Evolutionary conservation across 768 basidiomycete genomes (phyloP), one percentile per base, ranked within the genome.

Genomic region (Suillus placidus): DNA sequence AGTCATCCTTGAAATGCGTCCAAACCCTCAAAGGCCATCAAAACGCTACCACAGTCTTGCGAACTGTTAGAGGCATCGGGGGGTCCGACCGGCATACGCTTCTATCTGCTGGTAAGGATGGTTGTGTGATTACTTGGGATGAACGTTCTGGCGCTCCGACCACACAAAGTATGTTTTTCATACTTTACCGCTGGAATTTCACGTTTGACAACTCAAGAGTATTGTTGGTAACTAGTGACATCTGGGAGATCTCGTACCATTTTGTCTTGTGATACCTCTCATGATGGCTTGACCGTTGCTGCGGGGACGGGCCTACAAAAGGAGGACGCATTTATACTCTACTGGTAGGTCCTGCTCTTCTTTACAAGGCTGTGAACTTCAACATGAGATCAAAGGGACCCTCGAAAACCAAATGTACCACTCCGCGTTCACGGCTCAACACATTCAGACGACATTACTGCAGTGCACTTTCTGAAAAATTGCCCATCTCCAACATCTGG

Each of bases 391-490:
- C 55, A 32, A 71, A 95, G 94, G 93, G 95, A 98, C 75, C 90
- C 90, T 23, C 87, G 95, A n/a, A 86, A 88, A 62, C 87, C 94
- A 12, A 82, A 80, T 2, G 82, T 84, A 1, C 91, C 90, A 5
- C 73, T 94, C 2, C 87, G 92, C 38, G 82, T 80, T n/a, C 95
- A 97, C 76, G 80, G 86, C 4, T 93, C 91, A 3, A 94, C 94
- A 0, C 95, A 98, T 72, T 96, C 95, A 3, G 95, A 98, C 76
- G 95, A 98, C 72, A 87, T 98, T 64, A 97, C 95, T 0, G 82
- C 86, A 6, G 76, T 97, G 0, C 84, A 85, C 62, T 92, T 92
- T 64, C 58, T 63, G 47, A 72, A 71, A 30, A 58, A 47, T 34
- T 68, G 56, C 42, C 52, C 60, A 16, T 79, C 83, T 58, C 79